Conservation (phyloP, 345 rosid species). For the Sisymbrium irio region DNA sequence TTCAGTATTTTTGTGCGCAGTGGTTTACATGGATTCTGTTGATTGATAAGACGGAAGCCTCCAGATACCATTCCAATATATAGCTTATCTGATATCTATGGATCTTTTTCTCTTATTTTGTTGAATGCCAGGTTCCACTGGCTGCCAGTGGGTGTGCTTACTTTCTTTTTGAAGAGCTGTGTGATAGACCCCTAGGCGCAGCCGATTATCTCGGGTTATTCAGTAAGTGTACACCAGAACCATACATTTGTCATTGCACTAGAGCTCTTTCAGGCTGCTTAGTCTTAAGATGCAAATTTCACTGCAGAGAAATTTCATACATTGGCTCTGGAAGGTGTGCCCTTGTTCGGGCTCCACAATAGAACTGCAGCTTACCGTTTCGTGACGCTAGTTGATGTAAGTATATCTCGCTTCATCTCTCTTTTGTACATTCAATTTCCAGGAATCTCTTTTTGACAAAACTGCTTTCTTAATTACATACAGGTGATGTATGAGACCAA, state of each 20-base stretch:
- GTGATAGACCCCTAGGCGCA: slow-evolving; percentile 92
- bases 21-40: slow-evolving; percentile 8
- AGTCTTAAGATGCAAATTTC: slow-evolving; percentile 22
- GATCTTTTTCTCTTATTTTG: no score
- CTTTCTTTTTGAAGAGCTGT: slow-evolving; percentile 85
- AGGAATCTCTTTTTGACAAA: not conserved
- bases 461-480: not conserved
- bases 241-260: slow-evolving; percentile 1
- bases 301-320: slow-evolving; percentile 86
- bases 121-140: slow-evolving; percentile 56
- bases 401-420: slow-evolving; percentile 34
- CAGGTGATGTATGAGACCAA: slow-evolving; percentile 96
- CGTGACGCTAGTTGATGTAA: slow-evolving; percentile 95
- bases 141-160: slow-evolving; percentile 94
- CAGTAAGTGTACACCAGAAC: slow-evolving; percentile 52
- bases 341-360: slow-evolving; percentile 79
- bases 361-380: slow-evolving; percentile 94
- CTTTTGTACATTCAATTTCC: not conserved
- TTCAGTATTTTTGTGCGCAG: not conserved
- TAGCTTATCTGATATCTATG: slow-evolving; percentile 1
- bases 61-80: not conserved
- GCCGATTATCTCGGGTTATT: slow-evolving; percentile 95
- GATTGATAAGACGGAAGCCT: not conserved
- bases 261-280: slow-evolving; percentile 2
- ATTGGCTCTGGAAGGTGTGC: slow-evolving; percentile 83